phyloP scores from a whole-genome alignment of 2,329 filamentous ascomycete species.

The Diaporthe sp. region DNA sequence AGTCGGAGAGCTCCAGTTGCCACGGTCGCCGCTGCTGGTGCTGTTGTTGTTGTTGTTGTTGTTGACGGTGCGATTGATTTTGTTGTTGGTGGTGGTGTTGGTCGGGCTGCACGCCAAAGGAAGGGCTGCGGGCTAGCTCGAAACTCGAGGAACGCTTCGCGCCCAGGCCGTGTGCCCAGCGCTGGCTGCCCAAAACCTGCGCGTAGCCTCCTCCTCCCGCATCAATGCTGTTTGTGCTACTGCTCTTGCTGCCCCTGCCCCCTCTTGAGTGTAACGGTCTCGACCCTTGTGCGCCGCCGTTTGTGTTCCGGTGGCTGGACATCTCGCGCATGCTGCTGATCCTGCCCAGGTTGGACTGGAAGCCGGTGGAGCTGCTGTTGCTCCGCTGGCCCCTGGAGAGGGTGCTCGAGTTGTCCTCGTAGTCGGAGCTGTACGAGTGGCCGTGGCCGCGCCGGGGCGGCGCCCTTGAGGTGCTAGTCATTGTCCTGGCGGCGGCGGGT shows the following conservation, averaged over 20 bases:
- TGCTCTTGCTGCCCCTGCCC: slow-evolving; percentile 80
- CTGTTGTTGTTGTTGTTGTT: slow-evolving; percentile 43
- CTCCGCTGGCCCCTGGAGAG: slow-evolving; percentile 75
- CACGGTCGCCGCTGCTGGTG: slow-evolving; percentile 49
- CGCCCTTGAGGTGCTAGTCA: slow-evolving; percentile 46
- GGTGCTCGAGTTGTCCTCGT: slow-evolving; percentile 65
- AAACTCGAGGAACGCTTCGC: slow-evolving; percentile 76
- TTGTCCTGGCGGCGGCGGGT: slow-evolving; percentile 43
- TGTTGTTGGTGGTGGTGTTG: slow-evolving; percentile 40
- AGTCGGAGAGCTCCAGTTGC: slow-evolving; percentile 63
- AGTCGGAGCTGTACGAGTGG: slow-evolving; percentile 73
- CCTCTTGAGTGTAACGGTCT: slow-evolving; percentile 66
- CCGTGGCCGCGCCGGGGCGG: slow-evolving; percentile 51
- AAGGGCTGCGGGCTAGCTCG: slow-evolving; percentile 71
- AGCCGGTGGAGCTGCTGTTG: slow-evolving; percentile 77
- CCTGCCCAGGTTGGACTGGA: slow-evolving; percentile 69
- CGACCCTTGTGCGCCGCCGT: slow-evolving; percentile 49
- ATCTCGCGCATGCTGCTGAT: slow-evolving; percentile 73
- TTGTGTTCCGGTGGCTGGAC: slow-evolving; percentile 48
- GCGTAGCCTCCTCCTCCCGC: slow-evolving; percentile 62
- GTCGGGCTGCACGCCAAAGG: slow-evolving; percentile 47
- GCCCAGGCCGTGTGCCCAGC: slow-evolving; percentile 65
- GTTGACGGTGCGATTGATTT: slow-evolving; percentile 35
- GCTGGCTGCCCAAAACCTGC: slow-evolving; percentile 69
- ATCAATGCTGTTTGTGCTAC: slow-evolving; percentile 75